These are phyloP conservation scores for Syncephalis plumigaleata DNA, from an alignment of 371 early-diverging fungal species.

Conservation along the genomic window DNA sequence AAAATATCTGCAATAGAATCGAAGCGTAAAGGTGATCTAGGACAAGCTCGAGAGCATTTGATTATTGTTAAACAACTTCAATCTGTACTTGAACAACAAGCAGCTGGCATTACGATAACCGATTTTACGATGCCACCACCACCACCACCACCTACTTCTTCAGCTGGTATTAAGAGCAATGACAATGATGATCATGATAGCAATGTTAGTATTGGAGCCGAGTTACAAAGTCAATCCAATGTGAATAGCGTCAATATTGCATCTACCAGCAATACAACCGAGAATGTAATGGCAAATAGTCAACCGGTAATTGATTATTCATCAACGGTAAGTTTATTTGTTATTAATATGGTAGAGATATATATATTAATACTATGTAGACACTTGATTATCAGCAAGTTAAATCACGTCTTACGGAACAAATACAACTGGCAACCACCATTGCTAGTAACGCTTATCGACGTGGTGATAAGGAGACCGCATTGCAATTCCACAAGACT, in stretches of 20 bases:
- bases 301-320: no score
- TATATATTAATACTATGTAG: no score
- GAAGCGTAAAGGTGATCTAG: no score
- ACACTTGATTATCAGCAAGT: slow-evolving; percentile 19
- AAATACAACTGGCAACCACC: slow-evolving; percentile 42
- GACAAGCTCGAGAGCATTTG: neutral
- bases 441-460: slow-evolving; percentile 26
- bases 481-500: slow-evolving; percentile 23
- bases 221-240: no score
- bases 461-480: slow-evolving; percentile 15
- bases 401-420: slow-evolving; percentile 29
- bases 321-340: no score
- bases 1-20: no score
- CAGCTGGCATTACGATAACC: neutral
- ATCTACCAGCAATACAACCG: no score
- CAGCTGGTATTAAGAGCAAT: slow-evolving; percentile 1
- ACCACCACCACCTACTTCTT: neutral
- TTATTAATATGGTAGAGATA: no score
- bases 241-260: no score
- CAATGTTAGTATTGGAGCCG: no score
- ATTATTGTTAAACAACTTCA: neutral
- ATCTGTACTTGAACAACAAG: neutral
- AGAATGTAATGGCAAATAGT: no score
- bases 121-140: neutral
- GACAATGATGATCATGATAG: no score